Conservation (phyloP, 2,329 filamentous ascomycete genomes). For the Hymenoscyphus salicellus region DNA sequence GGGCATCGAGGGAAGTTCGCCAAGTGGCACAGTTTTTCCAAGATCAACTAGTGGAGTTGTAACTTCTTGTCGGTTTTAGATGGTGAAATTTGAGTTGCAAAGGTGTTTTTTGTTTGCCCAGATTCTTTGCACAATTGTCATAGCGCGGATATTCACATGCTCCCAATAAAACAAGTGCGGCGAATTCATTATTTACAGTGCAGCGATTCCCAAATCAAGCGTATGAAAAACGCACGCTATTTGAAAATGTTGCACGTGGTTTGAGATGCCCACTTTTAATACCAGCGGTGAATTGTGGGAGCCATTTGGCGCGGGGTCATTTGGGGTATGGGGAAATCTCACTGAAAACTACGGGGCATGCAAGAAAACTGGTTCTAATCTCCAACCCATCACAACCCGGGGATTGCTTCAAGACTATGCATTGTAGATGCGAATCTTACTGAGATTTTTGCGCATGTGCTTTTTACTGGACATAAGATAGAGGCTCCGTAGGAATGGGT, state of each 20-base stretch:
- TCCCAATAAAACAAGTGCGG: background rate
- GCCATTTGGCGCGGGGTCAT: background rate
- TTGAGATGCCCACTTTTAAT: background rate
- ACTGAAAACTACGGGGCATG: background rate
- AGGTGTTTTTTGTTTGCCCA: background rate
- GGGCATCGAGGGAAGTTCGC: background rate
- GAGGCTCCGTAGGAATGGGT: too few relatives aligned
- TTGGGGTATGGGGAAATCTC: slow-evolving; percentile 1
- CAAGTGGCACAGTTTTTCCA: background rate
- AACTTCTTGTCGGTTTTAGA: background rate
- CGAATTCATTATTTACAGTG: background rate
- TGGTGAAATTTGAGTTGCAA: background rate
- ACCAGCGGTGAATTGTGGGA: background rate
- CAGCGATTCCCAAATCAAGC: background rate
- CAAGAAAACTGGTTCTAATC: background rate
- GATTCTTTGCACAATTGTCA: background rate
- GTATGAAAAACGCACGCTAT: background rate
- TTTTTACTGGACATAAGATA: background rate
- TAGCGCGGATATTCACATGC: background rate
- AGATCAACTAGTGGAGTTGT: background rate
- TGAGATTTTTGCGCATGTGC: background rate
- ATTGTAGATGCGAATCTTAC: background rate
- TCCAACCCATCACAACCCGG: background rate
- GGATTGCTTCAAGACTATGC: background rate
- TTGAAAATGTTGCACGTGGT: background rate